A percentile compares a stretch with the other conserved stretches of the same genome.
phyloP scores from a whole-genome alignment of 495 filamentous ascomycete species.

The Parathielavia hyrcaniae region DNA sequence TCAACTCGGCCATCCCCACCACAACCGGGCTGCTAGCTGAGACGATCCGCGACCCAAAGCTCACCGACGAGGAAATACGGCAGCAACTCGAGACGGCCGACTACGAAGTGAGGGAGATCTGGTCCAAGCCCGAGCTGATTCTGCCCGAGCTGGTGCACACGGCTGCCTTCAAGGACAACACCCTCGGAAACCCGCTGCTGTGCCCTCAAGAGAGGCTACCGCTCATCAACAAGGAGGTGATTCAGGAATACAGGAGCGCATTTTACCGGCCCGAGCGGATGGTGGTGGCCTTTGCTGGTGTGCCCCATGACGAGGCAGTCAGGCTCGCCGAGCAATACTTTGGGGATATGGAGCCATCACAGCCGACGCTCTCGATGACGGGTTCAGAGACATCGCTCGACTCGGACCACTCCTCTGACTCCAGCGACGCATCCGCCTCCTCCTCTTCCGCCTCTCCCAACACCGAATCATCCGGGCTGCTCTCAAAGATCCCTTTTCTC shows the following conservation, averaged over 20 bases:
- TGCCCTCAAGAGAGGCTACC: slow-evolving; percentile 79
- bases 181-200: slow-evolving; percentile 84
- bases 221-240: slow-evolving; percentile 65
- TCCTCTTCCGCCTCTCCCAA: slow-evolving; percentile 41
- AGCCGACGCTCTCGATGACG: slow-evolving; percentile 53
- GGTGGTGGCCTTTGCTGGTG: slow-evolving; percentile 91
- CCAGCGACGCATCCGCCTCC: slow-evolving; percentile 35
- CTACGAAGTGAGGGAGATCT: slow-evolving; percentile 96
- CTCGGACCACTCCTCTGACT: slow-evolving; percentile 38
- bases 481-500: slow-evolving; percentile 86
- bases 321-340: slow-evolving; percentile 76
- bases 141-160: slow-evolving; percentile 91
- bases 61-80: slow-evolving; percentile 83
- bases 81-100: slow-evolving; percentile 84
- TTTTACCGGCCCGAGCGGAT: slow-evolving; percentile 88
- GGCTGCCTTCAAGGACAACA: slow-evolving; percentile 92
- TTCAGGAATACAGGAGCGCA: slow-evolving; percentile 70
- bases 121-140: slow-evolving; percentile 94
- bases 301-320: slow-evolving; percentile 75
- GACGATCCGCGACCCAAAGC: slow-evolving; percentile 80
- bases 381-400: slow-evolving; percentile 47
- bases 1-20: slow-evolving; percentile 84
- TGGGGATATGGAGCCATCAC: slow-evolving; percentile 68
- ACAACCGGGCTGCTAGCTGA: slow-evolving; percentile 85
- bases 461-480: slow-evolving; percentile 51